Percentiles rank a stretch among this genome's conserved stretches.
These are phyloP conservation scores for Albizia julibrissin DNA, from an alignment of 306 rosid species.

Conservation along the genomic window DNA sequence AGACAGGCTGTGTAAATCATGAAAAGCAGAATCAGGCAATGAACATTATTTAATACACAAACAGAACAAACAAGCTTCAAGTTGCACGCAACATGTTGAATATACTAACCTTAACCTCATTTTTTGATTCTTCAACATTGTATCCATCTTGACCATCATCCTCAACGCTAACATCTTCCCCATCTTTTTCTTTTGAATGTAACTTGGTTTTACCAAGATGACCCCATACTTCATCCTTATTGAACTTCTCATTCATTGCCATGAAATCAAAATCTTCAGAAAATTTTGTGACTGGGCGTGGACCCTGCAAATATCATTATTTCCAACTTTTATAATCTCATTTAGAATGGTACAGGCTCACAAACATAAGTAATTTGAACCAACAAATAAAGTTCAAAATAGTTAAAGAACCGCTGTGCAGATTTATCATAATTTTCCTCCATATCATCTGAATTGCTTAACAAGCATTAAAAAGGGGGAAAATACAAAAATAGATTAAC, in stretches of 20 bases:
- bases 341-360: slow-evolving; percentile 5
- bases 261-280: slow-evolving; percentile 62
- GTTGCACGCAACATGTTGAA: slow-evolving; percentile 1
- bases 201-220: slow-evolving; percentile 52
- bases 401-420: background rate
- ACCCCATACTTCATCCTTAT: slow-evolving; percentile 65
- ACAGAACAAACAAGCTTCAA: background rate
- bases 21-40: slow-evolving; percentile 16
- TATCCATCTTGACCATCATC: slow-evolving; percentile 38
- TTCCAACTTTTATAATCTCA: slow-evolving; percentile 11
- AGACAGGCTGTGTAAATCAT: slow-evolving; percentile 42
- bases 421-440: background rate
- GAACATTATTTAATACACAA: background rate
- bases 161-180: slow-evolving; percentile 35
- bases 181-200: slow-evolving; percentile 40
- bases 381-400: background rate
- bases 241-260: slow-evolving; percentile 67
- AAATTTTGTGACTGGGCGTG: slow-evolving; percentile 43
- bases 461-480: background rate
- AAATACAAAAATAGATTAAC: background rate
- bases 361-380: background rate
- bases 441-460: slow-evolving; percentile 7
- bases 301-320: slow-evolving; percentile 37
- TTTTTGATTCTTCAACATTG: slow-evolving; percentile 23
- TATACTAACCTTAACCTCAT: slow-evolving; percentile 38